Evolutionary conservation across 306 rosid species (phyloP), one percentile per base, ranked within the genome.

Genomic region (Pueraria montana): DNA sequence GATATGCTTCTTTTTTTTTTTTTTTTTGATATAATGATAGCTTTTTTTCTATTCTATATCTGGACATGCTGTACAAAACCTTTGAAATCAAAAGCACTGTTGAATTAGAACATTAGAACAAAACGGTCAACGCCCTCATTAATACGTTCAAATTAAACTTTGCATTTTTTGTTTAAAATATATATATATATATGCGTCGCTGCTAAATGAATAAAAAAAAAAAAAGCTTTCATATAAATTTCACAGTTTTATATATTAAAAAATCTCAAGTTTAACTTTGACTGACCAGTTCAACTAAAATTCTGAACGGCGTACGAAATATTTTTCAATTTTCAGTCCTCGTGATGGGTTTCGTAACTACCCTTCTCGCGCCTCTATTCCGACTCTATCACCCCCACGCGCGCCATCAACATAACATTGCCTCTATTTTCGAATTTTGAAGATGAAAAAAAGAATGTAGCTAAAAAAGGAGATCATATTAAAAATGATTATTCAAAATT

Each of bases 311-410:
- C 76, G 40, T 17, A 13, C n/a, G 18, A 1, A 48, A 48, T 48
- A 4, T 2, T 27, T 27, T 27, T 27, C 32, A 27, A 45, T 2
- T 55, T 55, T 55, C 12, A 8, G 13, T 55, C 34, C 64, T 56
- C 27, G 61, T 53, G 26, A 53, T 53, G 11, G 5, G 64, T 24
- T 61, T 27, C 20, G 34, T 45, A 62, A 27, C 63, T 11, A 12
- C 50, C 49, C 16, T 78, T 78, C 48, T 77, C 46, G 64, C 38
- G 16, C 65, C 49, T 12, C 3, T 43, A 16, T 78, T 20, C 52
- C 36, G 30, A 65, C 34, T 18, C 26, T 8, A n/a, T 72, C 49
- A 48, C 74, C 16, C 30, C 76, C 68, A 53, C 83, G 58, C 77
- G 30, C 76, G 12, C 20, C 21, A n/a, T 30, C n/a, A 36, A 34